Percentiles rank a stretch among this genome's conserved stretches.
Evolutionary conservation across 208 protist genomes (phyloP).

Genomic region (Acanthamoeba castellanii): DNA sequence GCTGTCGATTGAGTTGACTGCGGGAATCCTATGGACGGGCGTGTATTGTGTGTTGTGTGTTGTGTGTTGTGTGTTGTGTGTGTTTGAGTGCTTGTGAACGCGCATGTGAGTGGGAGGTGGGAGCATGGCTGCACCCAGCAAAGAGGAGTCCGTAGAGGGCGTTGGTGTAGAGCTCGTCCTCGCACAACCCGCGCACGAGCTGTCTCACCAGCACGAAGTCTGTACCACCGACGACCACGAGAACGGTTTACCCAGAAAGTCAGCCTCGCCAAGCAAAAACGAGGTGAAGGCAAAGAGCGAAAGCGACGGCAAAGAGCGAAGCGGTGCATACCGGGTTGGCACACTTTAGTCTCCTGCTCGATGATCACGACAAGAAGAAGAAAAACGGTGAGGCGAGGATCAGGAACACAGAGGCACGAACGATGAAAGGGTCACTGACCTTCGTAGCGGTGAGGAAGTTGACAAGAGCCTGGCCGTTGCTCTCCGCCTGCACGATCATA

Average conservation of each 20-base stretch:
- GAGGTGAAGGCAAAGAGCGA: background rate
- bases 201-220: slow-evolving; percentile 54
- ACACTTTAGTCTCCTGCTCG: background rate
- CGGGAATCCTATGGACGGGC: slow-evolving; percentile 1
- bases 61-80: too few species aligned
- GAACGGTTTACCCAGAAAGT: background rate
- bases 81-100: background rate
- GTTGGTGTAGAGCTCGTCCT: slow-evolving; percentile 66
- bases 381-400: background rate
- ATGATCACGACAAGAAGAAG: background rate
- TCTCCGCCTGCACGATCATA: slow-evolving; percentile 57
- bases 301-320: background rate
- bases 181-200: slow-evolving; percentile 42
- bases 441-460: background rate
- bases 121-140: background rate
- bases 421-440: background rate
- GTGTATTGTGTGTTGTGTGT: too few species aligned
- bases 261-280: background rate
- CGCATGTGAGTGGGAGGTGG: background rate
- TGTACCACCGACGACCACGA: background rate
- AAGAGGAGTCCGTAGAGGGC: slow-evolving; percentile 59
- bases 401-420: background rate
- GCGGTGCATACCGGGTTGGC: background rate
- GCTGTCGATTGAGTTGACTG: slow-evolving; percentile 31
- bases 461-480: slow-evolving; percentile 28